A percentile compares a stretch with the other conserved stretches of the same genome.
phyloP scores from a whole-genome alignment of 148 eudicot species.

The Chenopodium berlandieri region DNA sequence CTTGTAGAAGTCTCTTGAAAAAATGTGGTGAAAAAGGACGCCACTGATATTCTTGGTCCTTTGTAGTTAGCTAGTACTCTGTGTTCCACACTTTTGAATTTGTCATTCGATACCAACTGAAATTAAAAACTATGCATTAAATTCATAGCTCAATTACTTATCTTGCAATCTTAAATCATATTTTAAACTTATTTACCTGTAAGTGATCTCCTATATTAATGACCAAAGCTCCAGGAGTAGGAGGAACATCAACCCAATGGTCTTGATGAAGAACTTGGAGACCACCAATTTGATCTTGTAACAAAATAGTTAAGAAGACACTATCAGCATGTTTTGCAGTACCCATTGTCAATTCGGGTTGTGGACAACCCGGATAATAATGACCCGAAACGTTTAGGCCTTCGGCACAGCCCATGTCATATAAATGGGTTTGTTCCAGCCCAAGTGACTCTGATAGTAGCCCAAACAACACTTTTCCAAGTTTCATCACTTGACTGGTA shows the following conservation, averaged over 20 bases:
- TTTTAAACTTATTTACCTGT: not conserved
- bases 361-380: constrained; percentile 13
- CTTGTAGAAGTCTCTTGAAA: constrained; percentile 19
- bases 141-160: too few relatives aligned
- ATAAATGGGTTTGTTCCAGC: not conserved
- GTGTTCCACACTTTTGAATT: constrained; percentile 5
- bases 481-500: not conserved
- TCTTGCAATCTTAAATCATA: too few relatives aligned
- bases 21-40: constrained; percentile 47
- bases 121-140: too few relatives aligned
- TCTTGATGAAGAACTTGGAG: constrained; percentile 10
- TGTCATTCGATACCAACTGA: not conserved
- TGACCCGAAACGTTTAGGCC: not conserved
- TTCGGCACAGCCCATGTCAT: not conserved
- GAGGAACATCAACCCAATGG: constrained; percentile 16
- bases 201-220: not conserved
- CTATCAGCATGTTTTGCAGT: constrained; percentile 7
- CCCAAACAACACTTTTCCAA: constrained; percentile 3
- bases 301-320: not conserved
- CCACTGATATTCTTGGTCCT: constrained; percentile 11
- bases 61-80: not conserved
- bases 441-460: not conserved
- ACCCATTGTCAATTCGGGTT: constrained; percentile 14
- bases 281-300: constrained; percentile 12
- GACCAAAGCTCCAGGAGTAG: constrained; percentile 6